Evolutionary conservation across 2,329 filamentous ascomycete species (phyloP).

Genomic region (Pleomassaria siparia): DNA sequence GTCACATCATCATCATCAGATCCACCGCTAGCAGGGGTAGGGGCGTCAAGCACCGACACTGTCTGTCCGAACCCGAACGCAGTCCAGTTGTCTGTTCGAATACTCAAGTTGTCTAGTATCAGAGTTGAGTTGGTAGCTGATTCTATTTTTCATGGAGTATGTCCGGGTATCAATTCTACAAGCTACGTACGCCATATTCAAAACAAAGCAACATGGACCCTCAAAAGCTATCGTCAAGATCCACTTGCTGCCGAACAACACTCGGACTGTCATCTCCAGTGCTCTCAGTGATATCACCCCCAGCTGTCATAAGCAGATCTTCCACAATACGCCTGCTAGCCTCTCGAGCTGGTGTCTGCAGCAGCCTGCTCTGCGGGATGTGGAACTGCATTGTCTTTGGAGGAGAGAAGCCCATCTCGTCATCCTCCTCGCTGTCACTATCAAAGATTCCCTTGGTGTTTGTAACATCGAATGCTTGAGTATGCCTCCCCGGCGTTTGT

Average conservation of each 20-base stretch:
- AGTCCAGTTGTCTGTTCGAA: too few species aligned
- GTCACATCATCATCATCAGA: background rate
- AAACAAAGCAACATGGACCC: background rate
- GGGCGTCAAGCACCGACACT: too few species aligned
- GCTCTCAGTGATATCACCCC: slow-evolving; percentile 57
- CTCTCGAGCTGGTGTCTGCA: slow-evolving; percentile 84
- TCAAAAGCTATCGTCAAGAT: slow-evolving; percentile 53
- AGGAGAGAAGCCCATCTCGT: slow-evolving; percentile 67
- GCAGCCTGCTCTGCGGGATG: slow-evolving; percentile 71
- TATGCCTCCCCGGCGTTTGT: slow-evolving; percentile 63
- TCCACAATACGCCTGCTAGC: slow-evolving; percentile 81
- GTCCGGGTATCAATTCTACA: slow-evolving; percentile 1
- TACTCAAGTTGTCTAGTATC: too few species aligned
- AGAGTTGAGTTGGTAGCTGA: background rate
- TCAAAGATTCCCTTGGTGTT: slow-evolving; percentile 59
- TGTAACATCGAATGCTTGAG: slow-evolving; percentile 53
- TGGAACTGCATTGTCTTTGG: slow-evolving; percentile 93
- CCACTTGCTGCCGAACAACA: slow-evolving; percentile 47
- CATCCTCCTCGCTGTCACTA: slow-evolving; percentile 66
- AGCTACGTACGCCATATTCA: background rate
- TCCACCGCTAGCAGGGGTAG: slow-evolving; percentile 1
- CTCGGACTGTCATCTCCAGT: slow-evolving; percentile 50
- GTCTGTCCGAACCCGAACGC: too few species aligned
- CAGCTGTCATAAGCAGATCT: slow-evolving; percentile 75
- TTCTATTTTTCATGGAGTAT: background rate